Base-by-base conservation (phyloP, 1,284 basidiomycete genomes). In the Cutaneotrichosporon cyanovorans region DNA sequence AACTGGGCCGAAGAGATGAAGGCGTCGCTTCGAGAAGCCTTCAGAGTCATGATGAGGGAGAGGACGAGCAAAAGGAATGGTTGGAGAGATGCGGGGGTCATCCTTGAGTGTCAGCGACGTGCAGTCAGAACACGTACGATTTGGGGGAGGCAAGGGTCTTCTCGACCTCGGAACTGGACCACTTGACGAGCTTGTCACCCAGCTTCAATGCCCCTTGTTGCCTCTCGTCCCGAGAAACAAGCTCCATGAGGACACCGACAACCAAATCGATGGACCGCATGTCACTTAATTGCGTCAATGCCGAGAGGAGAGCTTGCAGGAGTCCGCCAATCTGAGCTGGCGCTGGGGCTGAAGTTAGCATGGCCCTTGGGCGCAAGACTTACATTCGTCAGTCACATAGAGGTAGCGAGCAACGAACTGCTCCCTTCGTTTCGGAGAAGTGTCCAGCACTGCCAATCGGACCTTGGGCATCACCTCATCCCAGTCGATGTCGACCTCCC, bases 171-270 rank as follows among this genome's bases (percentile, higher is more conserved):
- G 53, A 42, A 11, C 46, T 45, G 1, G 55, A 50, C 65, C 65
- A 68, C 56, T 68, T 68, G 46, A 62, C 65, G 10, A 69, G 55
- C 59, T 68, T 66, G 51, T 69, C 65, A 9, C 61, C 65, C 4
- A 69, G 57, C 50, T 66, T 64, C n/a, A 58, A 40, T 20, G 49
- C 40, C 10, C 45, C 42, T 14, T 50, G 42, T 38, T 47, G 46
- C 42, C 43, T 39, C 46, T 71, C 66, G 48, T 70, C 68, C 19
- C 68, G 55, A 32, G 40, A 41, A 0, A 65, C 58, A 9, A 69
- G 51, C 14, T 58, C 53, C 40, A 51, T 53, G 3, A 71, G 51
- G 10, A 67, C 56, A 4, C 37, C 32, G 14, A 64, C 60, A 15
- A 60, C 51, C 16, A 57, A 50, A 19, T 68, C 64, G 3, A 60